Base-by-base conservation (phyloP, 192 early-diverging fungal genomes). In the Helicostylum pulchrum region DNA sequence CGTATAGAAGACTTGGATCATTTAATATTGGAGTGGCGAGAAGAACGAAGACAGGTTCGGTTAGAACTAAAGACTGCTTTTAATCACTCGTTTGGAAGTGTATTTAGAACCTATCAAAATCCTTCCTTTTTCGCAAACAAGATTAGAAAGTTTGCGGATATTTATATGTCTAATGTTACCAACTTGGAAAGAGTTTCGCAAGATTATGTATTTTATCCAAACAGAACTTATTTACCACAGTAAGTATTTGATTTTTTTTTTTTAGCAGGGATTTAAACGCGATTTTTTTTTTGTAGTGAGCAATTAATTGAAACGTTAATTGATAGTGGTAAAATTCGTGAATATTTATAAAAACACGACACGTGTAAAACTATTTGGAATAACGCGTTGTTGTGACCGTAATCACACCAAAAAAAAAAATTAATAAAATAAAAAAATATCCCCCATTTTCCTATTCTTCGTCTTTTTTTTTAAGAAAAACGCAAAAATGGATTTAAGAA, bases 161-260 rank as follows among this genome's bases (percentile, higher is more conserved):
- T 66, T 2, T 78, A 87, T 20, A 87, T 80, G 5, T 77, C 85
- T 0, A 71, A 81, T 53, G 50, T 87, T 32, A 74, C 74, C 0
- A 85, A 85, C 56, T 61, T 87, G 51, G 73, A 74, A 19, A 59
- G 63, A 17, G 83, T 83, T 52, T 79, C 85, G 3, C 72, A 75
- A 9, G 85, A 87, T 70, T 87, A 78, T 76, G 68, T 80, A 3
- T 87, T 85, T 53, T 87, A 85, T 48, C 85, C 85, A 1, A 78
- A 84, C 50, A 77, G 85, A 1, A 72, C 80, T 59, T 79, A 77
- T 19, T 76, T 85, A 52, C 83, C 85, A 7, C 85, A 87, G 73
- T 75, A 61, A 75, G 73, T 70, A 9, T 11, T 30, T 12, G 6
- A 23, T 49, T 52, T 34, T 12, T 17, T 9, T 12, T 8, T 26